Base-by-base conservation (phyloP, 805 yeast genomes). In the Priceomyces fermenticarens region DNA sequence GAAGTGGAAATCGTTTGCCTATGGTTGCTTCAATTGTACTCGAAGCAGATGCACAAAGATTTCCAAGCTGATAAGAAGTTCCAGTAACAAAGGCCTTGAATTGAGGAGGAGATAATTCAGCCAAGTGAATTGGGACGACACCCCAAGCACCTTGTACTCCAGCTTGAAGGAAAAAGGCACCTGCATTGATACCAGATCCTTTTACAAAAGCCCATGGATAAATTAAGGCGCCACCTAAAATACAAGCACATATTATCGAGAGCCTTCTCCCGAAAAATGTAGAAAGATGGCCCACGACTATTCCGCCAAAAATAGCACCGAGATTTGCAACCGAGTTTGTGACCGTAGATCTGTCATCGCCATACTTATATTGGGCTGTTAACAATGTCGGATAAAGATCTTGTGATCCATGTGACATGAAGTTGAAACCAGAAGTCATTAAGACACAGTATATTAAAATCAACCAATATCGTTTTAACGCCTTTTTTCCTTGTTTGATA, bases 81-180 rank as follows among this genome's bases (percentile, higher is more conserved):
- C 88, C 88, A 32, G 77, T 74, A 39, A 80, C 77, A 44, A 82
- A 78, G 7, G 86, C 71, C 59, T 82, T 70, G 29, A 35, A 42
- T 27, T 39, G 39, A 14, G 83, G 81, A 42, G 82, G 82, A 31
- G 83, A 71, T 46, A 82, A 66, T 58, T 80, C 85, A 3, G 80
- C 67, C 40, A 81, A 62, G 58, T 80, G 83, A 43, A 79, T 69
- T 40, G 86, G 86, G 40, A 76, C 67, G 32, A 79, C 80, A 51
- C 86, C 86, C 82, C 84, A 81, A 20, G 81, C 79, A 52, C 86
- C 86, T 62, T 80, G 85, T 39, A 81, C 85, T 44, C 73, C 77
- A 54, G 76, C 76, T 54, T 80, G 85, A 44, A 80, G 59, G 62
- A 77, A 79, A 57, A 80, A 80, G 1, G 65, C 84, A 46, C 81